Percentiles rank a stretch among this genome's conserved stretches.
These are phyloP conservation scores for Amaranthus cruentus DNA, from an alignment of 148 eudicot genomes.

Conservation along the genomic window DNA sequence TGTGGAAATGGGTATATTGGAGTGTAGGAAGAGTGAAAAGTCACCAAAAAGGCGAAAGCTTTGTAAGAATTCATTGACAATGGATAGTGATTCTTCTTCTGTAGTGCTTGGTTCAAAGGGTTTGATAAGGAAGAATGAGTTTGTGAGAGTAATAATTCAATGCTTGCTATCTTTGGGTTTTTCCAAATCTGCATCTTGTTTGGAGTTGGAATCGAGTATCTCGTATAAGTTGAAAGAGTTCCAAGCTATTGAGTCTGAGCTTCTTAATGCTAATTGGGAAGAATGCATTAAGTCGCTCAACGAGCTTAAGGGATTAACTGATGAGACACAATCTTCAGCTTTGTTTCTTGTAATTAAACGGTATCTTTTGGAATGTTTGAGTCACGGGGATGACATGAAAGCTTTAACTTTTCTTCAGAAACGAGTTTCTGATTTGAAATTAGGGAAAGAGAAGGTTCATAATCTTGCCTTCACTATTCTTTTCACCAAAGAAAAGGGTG, in stretches of 20 bases:
- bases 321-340: constrained; percentile 59
- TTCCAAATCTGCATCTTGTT: constrained; percentile 56
- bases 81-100: constrained; percentile 38
- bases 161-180: constrained; percentile 67
- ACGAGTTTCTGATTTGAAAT: constrained; percentile 41
- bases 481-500: constrained; percentile 37
- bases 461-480: constrained; percentile 57
- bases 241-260: constrained; percentile 44
- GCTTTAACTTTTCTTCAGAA: constrained; percentile 59
- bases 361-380: constrained; percentile 54
- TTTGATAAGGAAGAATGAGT: constrained; percentile 63
- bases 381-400: constrained; percentile 44
- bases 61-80: constrained; percentile 23
- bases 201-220: constrained; percentile 75
- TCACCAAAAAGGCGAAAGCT: constrained; percentile 31
- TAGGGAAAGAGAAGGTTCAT: constrained; percentile 61
- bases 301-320: constrained; percentile 42
- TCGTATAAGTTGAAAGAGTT: constrained; percentile 48
- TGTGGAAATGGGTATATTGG: constrained; percentile 30
- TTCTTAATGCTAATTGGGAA: constrained; percentile 60
- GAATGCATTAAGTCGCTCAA: constrained; percentile 45
- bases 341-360: constrained; percentile 57
- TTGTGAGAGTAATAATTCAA: constrained; percentile 71
- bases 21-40: constrained; percentile 22
- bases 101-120: constrained; percentile 47